Evolutionary conservation across 148 eudicot species (phyloP), one percentile per base, ranked within the genome.

Genomic region (Fagopyrum esculentum): DNA sequence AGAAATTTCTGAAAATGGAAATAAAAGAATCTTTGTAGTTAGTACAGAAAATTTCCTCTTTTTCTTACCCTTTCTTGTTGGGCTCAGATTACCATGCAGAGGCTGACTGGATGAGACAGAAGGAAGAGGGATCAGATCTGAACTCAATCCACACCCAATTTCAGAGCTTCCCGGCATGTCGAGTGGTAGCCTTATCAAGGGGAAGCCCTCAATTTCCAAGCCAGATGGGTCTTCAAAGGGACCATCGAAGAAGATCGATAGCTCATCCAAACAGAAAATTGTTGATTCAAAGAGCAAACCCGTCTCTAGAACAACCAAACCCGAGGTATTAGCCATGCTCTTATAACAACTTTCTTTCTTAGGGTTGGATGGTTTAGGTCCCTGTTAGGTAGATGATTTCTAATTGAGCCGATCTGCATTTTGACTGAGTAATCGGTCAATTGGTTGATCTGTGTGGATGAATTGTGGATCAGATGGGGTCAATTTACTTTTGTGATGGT

Each of bases 231-330:
- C 45, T 66, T 66, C 71, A 66, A 66, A 66, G 71, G 47, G 47
- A 4, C 12, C 52, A 49, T 66, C 47, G 3, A 66, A 66, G 71
- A 66, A 66, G 71, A 40, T 66, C 35, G 71, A 15, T 3, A 66
- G 71, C 71, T 66, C 71, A 66, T 66, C 71, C 17, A 66, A 66
- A 11, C 71, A 66, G 71, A 45, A 66, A 66, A 66, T 66, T 66
- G 71, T 15, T 43, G 46, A 66, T 66, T n/a, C 43, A 2, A 66
- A 66, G 71, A 66, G 15, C 71, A 66, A 40, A 35, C 1, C 71
- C 71, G 47, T 66, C 71, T 66, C 47, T 43, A 66, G 46, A 17
- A 66, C 19, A 8, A 13, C 71, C 7, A 66, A 66, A 13, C 45
- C 17, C 15, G 71, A 66, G 71, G 71, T 66, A 40, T 2, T 22